Evolutionary conservation across 2,329 filamentous ascomycete species (phyloP).

Genomic region (Talaromyces sp.): DNA sequence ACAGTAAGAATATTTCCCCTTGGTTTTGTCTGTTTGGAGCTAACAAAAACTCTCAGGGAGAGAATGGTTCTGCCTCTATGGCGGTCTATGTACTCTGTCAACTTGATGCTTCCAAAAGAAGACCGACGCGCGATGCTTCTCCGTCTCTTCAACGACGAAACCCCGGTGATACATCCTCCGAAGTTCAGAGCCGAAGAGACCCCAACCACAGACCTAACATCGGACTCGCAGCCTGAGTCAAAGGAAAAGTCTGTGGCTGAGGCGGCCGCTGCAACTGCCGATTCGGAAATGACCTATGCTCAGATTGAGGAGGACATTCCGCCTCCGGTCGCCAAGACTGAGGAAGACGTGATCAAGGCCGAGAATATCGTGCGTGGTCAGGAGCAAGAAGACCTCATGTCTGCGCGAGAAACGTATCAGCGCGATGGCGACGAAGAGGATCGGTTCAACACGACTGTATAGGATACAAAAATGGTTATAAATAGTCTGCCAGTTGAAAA

Average conservation of each 20-base stretch:
- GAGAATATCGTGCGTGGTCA: slow-evolving; percentile 35
- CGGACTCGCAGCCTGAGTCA: background rate
- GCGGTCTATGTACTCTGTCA: slow-evolving; percentile 86
- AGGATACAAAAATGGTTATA: slow-evolving; percentile 10
- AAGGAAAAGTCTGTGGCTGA: background rate
- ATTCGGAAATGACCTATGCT: slow-evolving; percentile 5
- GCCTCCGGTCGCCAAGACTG: slow-evolving; percentile 19
- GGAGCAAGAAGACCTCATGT: slow-evolving; percentile 36
- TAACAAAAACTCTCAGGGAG: slow-evolving; percentile 48
- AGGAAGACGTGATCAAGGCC: slow-evolving; percentile 31
- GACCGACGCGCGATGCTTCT: slow-evolving; percentile 89
- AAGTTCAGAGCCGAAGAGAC: background rate
- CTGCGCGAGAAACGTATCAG: slow-evolving; percentile 38
- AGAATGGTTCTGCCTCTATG: slow-evolving; percentile 86
- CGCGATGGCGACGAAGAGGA: slow-evolving; percentile 43
- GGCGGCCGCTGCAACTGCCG: background rate
- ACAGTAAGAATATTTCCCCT: slow-evolving; percentile 27
- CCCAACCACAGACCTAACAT: background rate
- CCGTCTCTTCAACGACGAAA: slow-evolving; percentile 82
- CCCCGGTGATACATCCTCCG: slow-evolving; percentile 64
- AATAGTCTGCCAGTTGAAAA: background rate
- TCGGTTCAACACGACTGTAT: slow-evolving; percentile 44
- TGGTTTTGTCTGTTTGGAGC: background rate
- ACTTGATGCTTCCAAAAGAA: slow-evolving; percentile 97
- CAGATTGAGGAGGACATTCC: slow-evolving; percentile 1